Conservation (phyloP, 805 yeast genomes). For the Ogataea naganishii region DNA sequence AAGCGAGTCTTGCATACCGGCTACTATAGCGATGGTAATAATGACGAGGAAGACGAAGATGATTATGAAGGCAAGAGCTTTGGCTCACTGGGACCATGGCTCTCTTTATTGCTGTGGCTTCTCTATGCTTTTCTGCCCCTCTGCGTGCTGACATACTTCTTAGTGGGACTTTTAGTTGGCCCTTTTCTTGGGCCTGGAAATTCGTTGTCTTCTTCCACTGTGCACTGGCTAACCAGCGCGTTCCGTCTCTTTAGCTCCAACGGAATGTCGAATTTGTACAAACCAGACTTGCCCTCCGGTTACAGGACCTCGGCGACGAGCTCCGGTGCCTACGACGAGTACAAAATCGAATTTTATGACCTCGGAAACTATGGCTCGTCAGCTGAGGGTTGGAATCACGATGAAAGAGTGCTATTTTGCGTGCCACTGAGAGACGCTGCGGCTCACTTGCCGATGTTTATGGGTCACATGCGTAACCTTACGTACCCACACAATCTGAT, state of each 20-base stretch:
- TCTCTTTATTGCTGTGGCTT: constrained; percentile 12
- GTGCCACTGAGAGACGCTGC: constrained; percentile 93
- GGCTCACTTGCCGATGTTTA: constrained; percentile 82
- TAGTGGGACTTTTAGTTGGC: too few species aligned
- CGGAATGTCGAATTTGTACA: constrained; percentile 16
- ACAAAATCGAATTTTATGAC: constrained; percentile 62
- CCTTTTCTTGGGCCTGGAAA: too few species aligned
- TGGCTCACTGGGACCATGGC: too few species aligned
- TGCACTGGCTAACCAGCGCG: too few species aligned
- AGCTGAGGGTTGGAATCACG: constrained; percentile 68
- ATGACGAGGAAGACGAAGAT: too few species aligned
- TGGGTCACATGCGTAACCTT: constrained; percentile 67
- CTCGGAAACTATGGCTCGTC: constrained; percentile 56
- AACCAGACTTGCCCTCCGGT: constrained; percentile 28
- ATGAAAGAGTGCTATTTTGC: constrained; percentile 73
- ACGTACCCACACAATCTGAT: constrained; percentile 83
- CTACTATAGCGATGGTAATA: too few species aligned
- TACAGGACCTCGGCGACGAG: constrained; percentile 15
- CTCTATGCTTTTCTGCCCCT: constrained; percentile 14
- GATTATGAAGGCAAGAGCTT: too few species aligned
- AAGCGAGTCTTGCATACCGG: too few species aligned
- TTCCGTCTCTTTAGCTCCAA: too few species aligned
- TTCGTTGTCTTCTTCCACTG: too few species aligned
- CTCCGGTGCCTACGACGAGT: constrained; percentile 17
- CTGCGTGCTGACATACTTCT: constrained; percentile 6